Base-by-base conservation (phyloP, 2,329 filamentous ascomycete genomes). In the Arthrobotrys sinensis region DNA sequence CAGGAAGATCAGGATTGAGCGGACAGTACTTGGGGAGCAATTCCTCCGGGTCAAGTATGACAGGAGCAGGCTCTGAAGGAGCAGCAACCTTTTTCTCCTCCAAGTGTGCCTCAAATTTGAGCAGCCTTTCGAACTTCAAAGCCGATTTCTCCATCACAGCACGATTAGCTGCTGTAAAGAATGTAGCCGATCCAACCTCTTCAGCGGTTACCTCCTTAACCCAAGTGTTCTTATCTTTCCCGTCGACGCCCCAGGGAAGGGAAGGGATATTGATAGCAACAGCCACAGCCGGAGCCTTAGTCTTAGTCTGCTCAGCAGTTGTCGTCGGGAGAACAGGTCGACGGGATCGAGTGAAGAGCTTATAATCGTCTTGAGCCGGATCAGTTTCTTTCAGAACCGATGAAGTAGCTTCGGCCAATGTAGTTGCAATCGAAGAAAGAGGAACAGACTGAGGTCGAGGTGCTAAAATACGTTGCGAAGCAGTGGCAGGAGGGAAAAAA, bases 351-450 rank as follows among this genome's bases (percentile, higher is more conserved):
- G 53, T 19, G 57, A 68, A 71, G 14, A 77, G 65, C 14, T 53
- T 45, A 32, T 77, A 65, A n/a, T 77, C 73, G 16, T 77, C 73
- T 14, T 62, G 28, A 24, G 50, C 57, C 12, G 66, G 50, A 62
- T 77, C 73, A 36, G 52, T 50, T 14, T 71, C 73, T 12, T 55
- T 71, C 0, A 62, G 19, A 3, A 66, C 4, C 11, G 50, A 34
- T 2, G 53, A 14, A 40, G 53, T 21, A 66, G 28, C 40, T n/a
- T 46, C 16, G 5, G 55, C 19, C 38, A 50, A 36, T 7, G 7
- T 46, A 6, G 40, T 60, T n/a, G 48, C 32, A 12, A 48, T 45
- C 32, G 71, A 36, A 40, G 53, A 11, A 19, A 40, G 8, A 5
- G 63, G 43, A 1, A 50, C 48, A 12, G 73, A 62, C 11, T 60